A percentile compares a stretch with the other conserved stretches of the same genome.
Conservation (phyloP, 306 rosid species). For the Fragaria iinumae region DNA sequence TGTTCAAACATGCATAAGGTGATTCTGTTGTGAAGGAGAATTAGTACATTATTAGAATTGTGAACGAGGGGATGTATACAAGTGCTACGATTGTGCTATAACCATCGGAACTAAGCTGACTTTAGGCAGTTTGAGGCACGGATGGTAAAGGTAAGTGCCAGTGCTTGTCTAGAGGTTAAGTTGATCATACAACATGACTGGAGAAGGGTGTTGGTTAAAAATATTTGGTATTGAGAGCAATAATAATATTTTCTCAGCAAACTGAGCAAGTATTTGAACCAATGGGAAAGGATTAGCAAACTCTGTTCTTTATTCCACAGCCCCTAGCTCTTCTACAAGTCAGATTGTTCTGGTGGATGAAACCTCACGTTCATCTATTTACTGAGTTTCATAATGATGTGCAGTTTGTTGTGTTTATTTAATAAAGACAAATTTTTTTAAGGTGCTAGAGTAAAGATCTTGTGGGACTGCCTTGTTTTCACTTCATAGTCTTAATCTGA, state of each 20-base stretch:
- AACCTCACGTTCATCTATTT: background rate
- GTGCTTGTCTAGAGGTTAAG: constrained; percentile 1
- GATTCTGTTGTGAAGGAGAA: background rate
- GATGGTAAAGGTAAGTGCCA: background rate
- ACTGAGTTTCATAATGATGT: background rate
- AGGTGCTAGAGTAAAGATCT: background rate
- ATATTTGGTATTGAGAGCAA: background rate
- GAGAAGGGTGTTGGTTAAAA: background rate
- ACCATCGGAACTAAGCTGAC: background rate
- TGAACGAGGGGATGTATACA: background rate
- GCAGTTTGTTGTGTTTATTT: background rate
- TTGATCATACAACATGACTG: background rate
- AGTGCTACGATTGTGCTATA: background rate
- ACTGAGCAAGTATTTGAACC: background rate
- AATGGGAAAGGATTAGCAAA: too few species aligned
- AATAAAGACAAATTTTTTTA: background rate
- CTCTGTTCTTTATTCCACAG: background rate
- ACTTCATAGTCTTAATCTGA: background rate
- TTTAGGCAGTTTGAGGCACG: background rate
- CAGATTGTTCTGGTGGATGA: background rate
- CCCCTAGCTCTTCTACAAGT: background rate
- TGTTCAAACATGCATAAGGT: background rate
- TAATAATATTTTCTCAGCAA: background rate
- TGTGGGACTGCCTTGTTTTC: background rate
- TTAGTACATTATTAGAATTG: background rate